phyloP scores from a whole-genome alignment of 2,329 filamentous ascomycete species.

The Pseudocercospora ulei region DNA sequence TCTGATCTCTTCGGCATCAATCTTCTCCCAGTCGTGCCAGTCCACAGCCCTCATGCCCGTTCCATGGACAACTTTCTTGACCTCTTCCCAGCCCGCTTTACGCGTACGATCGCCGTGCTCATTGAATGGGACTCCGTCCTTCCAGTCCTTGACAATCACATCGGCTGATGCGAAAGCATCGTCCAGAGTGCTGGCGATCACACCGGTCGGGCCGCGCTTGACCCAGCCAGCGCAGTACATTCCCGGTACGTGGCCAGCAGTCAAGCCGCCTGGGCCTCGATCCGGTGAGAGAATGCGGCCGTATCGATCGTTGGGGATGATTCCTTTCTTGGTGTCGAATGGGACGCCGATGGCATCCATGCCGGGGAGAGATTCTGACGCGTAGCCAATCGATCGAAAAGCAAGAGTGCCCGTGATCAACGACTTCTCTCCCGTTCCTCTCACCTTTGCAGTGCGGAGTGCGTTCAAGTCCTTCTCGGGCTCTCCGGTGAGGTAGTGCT shows the following conservation, averaged over 20 bases:
- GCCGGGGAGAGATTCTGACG: conserved; percentile 65
- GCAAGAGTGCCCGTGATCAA: conserved; percentile 58
- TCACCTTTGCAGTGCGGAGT: conserved; percentile 27
- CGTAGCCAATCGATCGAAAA: conserved; percentile 93
- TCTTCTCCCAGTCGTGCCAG: conserved; percentile 79
- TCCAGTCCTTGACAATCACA: conserved; percentile 71
- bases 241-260: conserved; percentile 52
- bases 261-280: conserved; percentile 36
- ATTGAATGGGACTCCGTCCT: conserved; percentile 39
- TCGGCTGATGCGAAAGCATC: conserved; percentile 88
- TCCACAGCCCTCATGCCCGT: conserved; percentile 54
- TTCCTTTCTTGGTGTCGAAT: conserved; percentile 64
- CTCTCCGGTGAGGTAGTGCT: conserved; percentile 23
- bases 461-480: conserved; percentile 27
- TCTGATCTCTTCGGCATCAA: conserved; percentile 66
- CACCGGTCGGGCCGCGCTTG: conserved; percentile 84
- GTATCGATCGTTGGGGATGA: conserved; percentile 70
- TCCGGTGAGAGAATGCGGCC: conserved; percentile 55
- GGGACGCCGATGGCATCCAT: conserved; percentile 63
- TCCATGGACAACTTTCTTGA: conserved; percentile 52
- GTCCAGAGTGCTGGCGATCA: conserved; percentile 91
- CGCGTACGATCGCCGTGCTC: conserved; percentile 36
- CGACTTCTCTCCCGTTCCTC: conserved; percentile 29
- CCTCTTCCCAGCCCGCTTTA: conserved; percentile 62
- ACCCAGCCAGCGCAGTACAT: conserved; percentile 95